Evolutionary conservation across 1,284 basidiomycete species (phyloP).

Genomic region (Fomitiporia mediterranea): DNA sequence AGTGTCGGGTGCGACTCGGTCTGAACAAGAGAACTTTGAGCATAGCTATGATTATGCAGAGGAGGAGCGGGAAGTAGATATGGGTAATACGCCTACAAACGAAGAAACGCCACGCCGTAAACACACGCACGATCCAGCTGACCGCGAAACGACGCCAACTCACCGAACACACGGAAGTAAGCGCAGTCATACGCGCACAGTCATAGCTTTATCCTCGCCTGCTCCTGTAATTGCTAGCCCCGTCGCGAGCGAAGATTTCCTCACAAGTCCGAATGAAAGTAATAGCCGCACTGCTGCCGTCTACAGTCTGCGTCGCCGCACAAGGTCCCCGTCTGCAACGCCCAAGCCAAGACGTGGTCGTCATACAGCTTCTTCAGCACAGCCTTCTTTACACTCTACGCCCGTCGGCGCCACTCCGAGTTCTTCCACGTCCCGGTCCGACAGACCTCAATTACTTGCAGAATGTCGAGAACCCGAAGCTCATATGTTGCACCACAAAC

Average conservation of each 20-base stretch:
- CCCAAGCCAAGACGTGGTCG: background rate
- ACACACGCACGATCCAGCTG: background rate
- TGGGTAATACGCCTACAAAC: background rate
- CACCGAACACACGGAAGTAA: background rate
- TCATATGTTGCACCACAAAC: conserved; percentile 1
- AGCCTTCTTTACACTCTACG: background rate
- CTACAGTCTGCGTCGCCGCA: background rate
- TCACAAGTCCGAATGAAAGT: background rate
- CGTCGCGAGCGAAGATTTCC: background rate
- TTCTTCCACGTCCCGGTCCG: background rate
- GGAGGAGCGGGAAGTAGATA: background rate
- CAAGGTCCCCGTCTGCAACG: background rate
- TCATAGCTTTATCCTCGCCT: background rate
- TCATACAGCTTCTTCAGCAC: background rate
- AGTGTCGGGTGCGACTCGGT: background rate
- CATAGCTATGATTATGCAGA: background rate
- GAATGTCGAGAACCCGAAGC: background rate
- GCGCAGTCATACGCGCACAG: background rate
- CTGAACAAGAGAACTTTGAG: background rate
- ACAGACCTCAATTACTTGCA: background rate
- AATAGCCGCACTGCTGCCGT: background rate
- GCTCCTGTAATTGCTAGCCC: background rate
- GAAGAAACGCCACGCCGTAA: background rate
- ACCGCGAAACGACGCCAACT: background rate
- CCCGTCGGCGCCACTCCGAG: background rate